These are phyloP conservation scores for Exsudoporus floridanus DNA, from an alignment of 1,284 basidiomycete genomes.

Conservation along the genomic window DNA sequence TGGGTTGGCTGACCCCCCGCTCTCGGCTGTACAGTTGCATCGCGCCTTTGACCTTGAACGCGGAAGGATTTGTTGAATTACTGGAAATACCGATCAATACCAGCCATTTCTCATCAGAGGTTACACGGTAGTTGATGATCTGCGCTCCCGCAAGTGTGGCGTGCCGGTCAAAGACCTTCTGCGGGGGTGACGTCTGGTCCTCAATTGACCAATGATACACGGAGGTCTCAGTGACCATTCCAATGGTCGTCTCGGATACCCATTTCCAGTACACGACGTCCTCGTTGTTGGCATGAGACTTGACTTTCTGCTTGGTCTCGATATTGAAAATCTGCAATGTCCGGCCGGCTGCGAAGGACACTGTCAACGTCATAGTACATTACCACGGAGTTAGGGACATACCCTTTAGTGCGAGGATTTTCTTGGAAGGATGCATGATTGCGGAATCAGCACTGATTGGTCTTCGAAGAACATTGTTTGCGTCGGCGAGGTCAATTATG, in stretches of 20 bases:
- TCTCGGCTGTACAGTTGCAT: conserved; percentile 94
- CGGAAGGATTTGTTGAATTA: conserved; percentile 87
- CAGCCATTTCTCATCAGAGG: conserved; percentile 95
- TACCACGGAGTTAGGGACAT: conserved; percentile 30
- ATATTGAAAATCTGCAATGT: conserved; percentile 99
- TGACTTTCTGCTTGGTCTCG: conserved; percentile 95
- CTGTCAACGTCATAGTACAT: conserved; percentile 5
- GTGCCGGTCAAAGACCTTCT: conserved; percentile 97
- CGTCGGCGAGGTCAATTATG: conserved; percentile 93
- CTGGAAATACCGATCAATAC: conserved; percentile 96
- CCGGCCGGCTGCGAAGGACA: conserved; percentile 65
- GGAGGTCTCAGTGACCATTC: conserved; percentile 92
- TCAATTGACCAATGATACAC: conserved; percentile 93
- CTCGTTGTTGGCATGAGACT: conserved; percentile 92
- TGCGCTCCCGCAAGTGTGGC: conserved; percentile 91
- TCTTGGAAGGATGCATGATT: conserved; percentile 97
- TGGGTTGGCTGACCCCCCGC: conserved; percentile 96
- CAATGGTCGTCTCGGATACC: conserved; percentile 89
- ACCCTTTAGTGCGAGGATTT: conserved; percentile 97
- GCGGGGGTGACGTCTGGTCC: conserved; percentile 71
- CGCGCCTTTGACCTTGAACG: conserved; percentile 96
- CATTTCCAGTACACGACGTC: conserved; percentile 99
- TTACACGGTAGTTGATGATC: conserved; percentile 98
- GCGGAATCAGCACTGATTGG: conserved; percentile 98
- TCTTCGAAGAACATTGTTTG: conserved; percentile 93